Evolutionary conservation across 2,329 filamentous ascomycete species (phyloP).

Genomic region (Phoma sp.): DNA sequence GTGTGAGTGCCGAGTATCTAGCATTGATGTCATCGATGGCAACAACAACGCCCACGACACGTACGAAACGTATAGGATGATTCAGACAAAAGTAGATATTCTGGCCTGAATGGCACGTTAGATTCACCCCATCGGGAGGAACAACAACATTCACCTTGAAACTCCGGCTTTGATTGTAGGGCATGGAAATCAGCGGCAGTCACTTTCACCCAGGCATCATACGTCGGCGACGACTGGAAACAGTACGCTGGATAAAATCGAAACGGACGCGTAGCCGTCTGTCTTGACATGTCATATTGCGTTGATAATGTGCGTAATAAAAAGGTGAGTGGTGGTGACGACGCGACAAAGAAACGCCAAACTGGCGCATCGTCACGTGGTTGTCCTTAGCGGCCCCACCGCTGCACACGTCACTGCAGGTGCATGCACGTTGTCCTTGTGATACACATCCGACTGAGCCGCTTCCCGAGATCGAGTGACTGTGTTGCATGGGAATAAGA

Average conservation of each 20-base stretch:
- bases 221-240: slow-evolving; percentile 66
- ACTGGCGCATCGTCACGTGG: slow-evolving; percentile 11
- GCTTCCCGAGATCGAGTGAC: slow-evolving; percentile 25
- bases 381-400: neutral
- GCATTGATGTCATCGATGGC: slow-evolving; percentile 51
- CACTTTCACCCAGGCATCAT: slow-evolving; percentile 68
- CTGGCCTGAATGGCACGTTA: slow-evolving; percentile 51
- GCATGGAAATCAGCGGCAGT: slow-evolving; percentile 61
- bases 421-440: slow-evolving; percentile 5
- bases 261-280: slow-evolving; percentile 29
- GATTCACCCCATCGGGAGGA: neutral
- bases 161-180: slow-evolving; percentile 55
- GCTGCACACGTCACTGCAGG: slow-evolving; percentile 9
- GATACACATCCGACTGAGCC: slow-evolving; percentile 34
- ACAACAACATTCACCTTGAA: slow-evolving; percentile 53
- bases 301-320: slow-evolving; percentile 22
- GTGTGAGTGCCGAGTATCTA: slow-evolving; percentile 55
- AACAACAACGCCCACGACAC: slow-evolving; percentile 53
- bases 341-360: slow-evolving; percentile 27
- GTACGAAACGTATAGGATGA: slow-evolving; percentile 57
- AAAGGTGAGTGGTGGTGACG: neutral
- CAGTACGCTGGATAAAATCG: slow-evolving; percentile 64
- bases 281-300: slow-evolving; percentile 42
- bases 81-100: slow-evolving; percentile 63
- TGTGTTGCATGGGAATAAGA: slow-evolving; percentile 28